Base-by-base conservation (phyloP, 371 early-diverging fungal species). In the Mitosporidium daphniae region DNA sequence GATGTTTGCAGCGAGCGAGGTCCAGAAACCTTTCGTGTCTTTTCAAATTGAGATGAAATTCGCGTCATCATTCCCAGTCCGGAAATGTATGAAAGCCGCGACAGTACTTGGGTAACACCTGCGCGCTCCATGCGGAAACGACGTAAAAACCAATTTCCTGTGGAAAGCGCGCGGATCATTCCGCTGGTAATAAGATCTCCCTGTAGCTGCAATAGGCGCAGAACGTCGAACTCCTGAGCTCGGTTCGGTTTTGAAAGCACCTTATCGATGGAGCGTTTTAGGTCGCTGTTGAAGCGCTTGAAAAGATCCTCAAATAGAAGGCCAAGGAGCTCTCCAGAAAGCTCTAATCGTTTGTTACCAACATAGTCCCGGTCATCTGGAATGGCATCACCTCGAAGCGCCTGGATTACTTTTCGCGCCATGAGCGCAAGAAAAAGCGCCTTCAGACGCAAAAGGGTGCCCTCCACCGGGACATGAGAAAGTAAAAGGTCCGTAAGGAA, bases 71-170 rank as follows among this genome's bases (percentile, higher is more conserved):
- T 97, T 31, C 98, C 98, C 29, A 99, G 48, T 0, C 94, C 91
- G 3, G 75, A 61, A 29, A 95, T 78, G 38, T 86, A 94, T 26
- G 72, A 71, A 16, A 97, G 53, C 16, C 99, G 65, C 18, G 75
- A 66, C 21, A 99, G 47, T 1, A 93, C 89, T 33, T 94, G 93
- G 3, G 94, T 94, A 18, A 99, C 74, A 28, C 99, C 99, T 9
- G 86, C 74, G 22, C 95, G 59, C 39, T 99, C 97, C 97, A 99
- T 97, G 52, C 78, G 89, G 60, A 99, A 97, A 41, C 99, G 77
- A 50, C 89, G 94, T 31, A 99, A 53, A 23, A 61, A 70, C 99
- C 99, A 99, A 42, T 93, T 94, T 15, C 99, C 98, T 0, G 94
- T 74, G 1, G 86, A 78, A 30, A 99, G 94, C 22, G 95, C 74